A percentile compares a stretch with the other conserved stretches of the same genome.
These are phyloP conservation scores for Clavaria fumosa DNA, from an alignment of 768 basidiomycete species.

Conservation along the genomic window DNA sequence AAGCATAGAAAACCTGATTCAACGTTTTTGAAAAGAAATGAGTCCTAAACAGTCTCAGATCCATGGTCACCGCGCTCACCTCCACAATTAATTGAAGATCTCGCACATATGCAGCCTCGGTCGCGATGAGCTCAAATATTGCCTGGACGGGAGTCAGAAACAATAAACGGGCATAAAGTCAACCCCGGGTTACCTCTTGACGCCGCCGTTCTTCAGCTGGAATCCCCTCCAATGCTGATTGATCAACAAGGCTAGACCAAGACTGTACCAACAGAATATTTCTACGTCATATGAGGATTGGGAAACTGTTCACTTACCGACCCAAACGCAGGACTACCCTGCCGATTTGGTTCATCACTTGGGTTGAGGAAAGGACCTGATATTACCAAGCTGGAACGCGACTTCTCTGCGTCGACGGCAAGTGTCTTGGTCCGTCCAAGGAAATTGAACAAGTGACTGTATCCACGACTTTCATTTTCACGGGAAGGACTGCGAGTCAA, in stretches of 20 bases:
- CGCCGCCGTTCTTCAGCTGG: constrained; percentile 65
- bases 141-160: too few species aligned
- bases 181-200: constrained; percentile 61
- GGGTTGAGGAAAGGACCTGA: constrained; percentile 46
- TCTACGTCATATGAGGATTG: not conserved
- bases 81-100: constrained; percentile 87
- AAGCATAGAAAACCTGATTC: constrained; percentile 84
- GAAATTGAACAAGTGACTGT: constrained; percentile 44
- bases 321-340: constrained; percentile 51
- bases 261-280: constrained; percentile 30
- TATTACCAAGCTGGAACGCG: constrained; percentile 33
- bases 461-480: constrained; percentile 21
- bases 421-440: constrained; percentile 48
- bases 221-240: constrained; percentile 67
- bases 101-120: constrained; percentile 80
- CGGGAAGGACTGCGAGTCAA: constrained; percentile 17
- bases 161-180: too few species aligned
- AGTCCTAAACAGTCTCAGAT: not conserved
- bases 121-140: constrained; percentile 89
- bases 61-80: constrained; percentile 26
- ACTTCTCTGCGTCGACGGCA: constrained; percentile 26
- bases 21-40: constrained; percentile 18
- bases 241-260: constrained; percentile 88
- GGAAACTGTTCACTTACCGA: constrained; percentile 31
- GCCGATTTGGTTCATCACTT: constrained; percentile 21